Evolutionary conservation across 2,329 filamentous ascomycete species (phyloP), one percentile per base, ranked within the genome.

Genomic region (Trichoderma semiorbis): DNA sequence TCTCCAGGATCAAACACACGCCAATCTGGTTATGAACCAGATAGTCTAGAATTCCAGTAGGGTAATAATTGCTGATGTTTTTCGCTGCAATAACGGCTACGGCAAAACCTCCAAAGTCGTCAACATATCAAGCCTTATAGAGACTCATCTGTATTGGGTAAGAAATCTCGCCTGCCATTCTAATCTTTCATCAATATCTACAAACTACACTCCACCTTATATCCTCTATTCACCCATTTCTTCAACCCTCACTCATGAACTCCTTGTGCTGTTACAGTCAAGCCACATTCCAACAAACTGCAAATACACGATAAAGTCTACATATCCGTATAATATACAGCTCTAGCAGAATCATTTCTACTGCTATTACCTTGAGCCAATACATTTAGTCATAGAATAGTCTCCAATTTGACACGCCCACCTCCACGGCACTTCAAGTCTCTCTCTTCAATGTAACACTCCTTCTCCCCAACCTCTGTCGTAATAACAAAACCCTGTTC

Each of bases 21-120:
- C 7, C 43, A 47, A n/a, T 7, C 3, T 47, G 8, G 11, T 21
- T 21, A 21, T n/a, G 43, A n/a, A 21, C 0, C 18, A 21, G 8
- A 47, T 47, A 4, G 3, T 11, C 7, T n/a, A n/a, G 39, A n/a
- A 43, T 11, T 21, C 10, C 0, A 50, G n/a, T 50, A 47, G 18
- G 4, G 43, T 47, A 47, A 47, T 12, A 24, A 5, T 47, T 21
- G 8, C 24, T 7, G 10, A n/a, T n/a, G n/a, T n/a, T 50, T 5
- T 0, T 24, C 43, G 4, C n/a, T 12, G 43, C 7, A 50, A 50
- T 3, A 50, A 50, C 3, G 4, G 1, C 10, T 2, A 47, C 43
- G 3, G 43, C 8, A 47, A 47, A 47, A 0, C 1, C 10, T 21
- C 43, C 0, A 0, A 21, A 21, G 7, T 47, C 10, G 8, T 3